Evolutionary conservation across 2,329 filamentous ascomycete species (phyloP).

Genomic region (Meredithiella fracta): DNA sequence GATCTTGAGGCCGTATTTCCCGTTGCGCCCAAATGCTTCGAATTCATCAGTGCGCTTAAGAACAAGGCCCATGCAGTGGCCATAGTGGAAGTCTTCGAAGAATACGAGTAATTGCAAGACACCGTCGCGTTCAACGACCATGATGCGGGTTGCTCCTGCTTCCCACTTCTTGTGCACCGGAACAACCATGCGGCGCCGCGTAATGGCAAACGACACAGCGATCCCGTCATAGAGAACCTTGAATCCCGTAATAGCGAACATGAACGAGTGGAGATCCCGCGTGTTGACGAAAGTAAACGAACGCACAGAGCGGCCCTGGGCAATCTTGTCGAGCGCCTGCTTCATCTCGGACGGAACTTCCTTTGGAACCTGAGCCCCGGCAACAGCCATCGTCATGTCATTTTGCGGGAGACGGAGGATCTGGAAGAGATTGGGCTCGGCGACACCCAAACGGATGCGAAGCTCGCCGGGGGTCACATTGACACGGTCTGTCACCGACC

Average conservation of each 20-base stretch:
- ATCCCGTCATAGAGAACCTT: constrained; percentile 57
- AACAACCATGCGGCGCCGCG: constrained; percentile 73
- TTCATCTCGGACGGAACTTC: constrained; percentile 47
- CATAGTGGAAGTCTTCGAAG: constrained; percentile 75
- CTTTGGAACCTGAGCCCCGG: constrained; percentile 45
- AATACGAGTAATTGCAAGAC: constrained; percentile 67
- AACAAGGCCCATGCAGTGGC: constrained; percentile 75
- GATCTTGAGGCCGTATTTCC: constrained; percentile 58
- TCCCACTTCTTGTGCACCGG: constrained; percentile 93
- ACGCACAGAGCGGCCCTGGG: constrained; percentile 47
- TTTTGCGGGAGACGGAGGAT: constrained; percentile 57
- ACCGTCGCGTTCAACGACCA: constrained; percentile 62
- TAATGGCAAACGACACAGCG: constrained; percentile 62
- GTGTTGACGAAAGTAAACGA: constrained; percentile 52
- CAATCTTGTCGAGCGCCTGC: constrained; percentile 44
- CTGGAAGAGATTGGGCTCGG: constrained; percentile 43
- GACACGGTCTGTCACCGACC: constrained; percentile 66
- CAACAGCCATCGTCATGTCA: constrained; percentile 62
- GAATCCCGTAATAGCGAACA: constrained; percentile 66
- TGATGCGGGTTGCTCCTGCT: constrained; percentile 60
- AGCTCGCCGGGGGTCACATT: constrained; percentile 66
- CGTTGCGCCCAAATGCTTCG: constrained; percentile 47
- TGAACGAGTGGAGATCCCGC: constrained; percentile 59
- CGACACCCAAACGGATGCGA: constrained; percentile 47
- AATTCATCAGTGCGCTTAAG: constrained; percentile 73